phyloP scores from a whole-genome alignment of 208 protist genomes.

The Trypanosomatidae sp. region DNA sequence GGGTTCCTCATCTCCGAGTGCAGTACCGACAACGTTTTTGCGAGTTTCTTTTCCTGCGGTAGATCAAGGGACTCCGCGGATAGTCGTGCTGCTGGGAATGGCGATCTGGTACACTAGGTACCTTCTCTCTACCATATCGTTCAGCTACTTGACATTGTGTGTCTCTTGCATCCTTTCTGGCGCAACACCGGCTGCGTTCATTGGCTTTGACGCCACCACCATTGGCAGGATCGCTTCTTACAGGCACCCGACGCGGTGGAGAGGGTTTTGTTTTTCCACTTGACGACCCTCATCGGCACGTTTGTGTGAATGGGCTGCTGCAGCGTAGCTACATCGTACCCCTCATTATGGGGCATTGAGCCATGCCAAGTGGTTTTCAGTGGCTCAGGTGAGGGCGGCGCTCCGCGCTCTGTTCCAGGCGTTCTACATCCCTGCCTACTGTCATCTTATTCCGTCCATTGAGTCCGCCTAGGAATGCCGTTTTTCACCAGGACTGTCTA shows the following conservation, averaged over 20 bases:
- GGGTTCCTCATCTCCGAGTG: constrained; percentile 76
- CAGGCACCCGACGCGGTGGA: constrained; percentile 62
- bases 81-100: constrained; percentile 62
- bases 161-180: constrained; percentile 63
- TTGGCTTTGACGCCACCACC: constrained; percentile 77
- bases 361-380: constrained; percentile 59
- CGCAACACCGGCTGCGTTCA: constrained; percentile 82
- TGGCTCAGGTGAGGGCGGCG: constrained; percentile 46
- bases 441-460: constrained; percentile 2
- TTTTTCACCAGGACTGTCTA: constrained; percentile 12
- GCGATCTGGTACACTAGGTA: constrained; percentile 53
- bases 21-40: constrained; percentile 79
- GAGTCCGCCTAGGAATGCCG: constrained; percentile 5
- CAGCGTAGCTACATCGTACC: constrained; percentile 44
- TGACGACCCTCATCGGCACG: constrained; percentile 83
- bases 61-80: constrained; percentile 26
- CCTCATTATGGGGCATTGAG: constrained; percentile 10
- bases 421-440: constrained; percentile 37
- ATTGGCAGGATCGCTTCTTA: constrained; percentile 81
- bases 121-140: constrained; percentile 42
- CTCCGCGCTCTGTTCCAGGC: constrained; percentile 46
- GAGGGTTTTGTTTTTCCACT: constrained; percentile 74
- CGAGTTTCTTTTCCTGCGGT: constrained; percentile 48
- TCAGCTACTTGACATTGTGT: constrained; percentile 54
- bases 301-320: constrained; percentile 74